Conservation (phyloP, 768 basidiomycete species). For the Boletus fagicola region DNA sequence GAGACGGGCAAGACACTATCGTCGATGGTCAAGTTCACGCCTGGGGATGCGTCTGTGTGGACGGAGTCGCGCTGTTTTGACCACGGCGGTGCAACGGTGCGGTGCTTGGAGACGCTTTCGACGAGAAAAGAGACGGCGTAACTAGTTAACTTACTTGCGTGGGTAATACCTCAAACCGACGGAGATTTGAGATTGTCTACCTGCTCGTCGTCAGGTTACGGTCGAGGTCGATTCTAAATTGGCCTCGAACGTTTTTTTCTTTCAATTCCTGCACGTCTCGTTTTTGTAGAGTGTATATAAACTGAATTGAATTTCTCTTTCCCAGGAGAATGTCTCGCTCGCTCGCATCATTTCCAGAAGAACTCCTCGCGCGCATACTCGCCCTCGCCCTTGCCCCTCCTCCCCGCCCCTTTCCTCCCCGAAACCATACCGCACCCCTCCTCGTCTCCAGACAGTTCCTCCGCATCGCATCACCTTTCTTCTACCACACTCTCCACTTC, state of each 20-base stretch:
- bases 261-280: too few species aligned
- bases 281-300: conserved; percentile 5
- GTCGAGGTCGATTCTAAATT: conserved; percentile 9
- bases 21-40: conserved; percentile 17
- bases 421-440: conserved; percentile 41
- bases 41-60: not conserved
- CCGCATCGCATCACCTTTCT: conserved; percentile 56
- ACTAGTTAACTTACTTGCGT: not conserved
- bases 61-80: not conserved
- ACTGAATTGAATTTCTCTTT: not conserved
- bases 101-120: not conserved
- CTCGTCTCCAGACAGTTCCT: conserved; percentile 51
- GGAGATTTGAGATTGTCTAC: too few species aligned
- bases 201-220: too few species aligned
- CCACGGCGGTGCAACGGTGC: not conserved
- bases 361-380: conserved; percentile 49
- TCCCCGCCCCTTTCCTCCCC: conserved; percentile 18
- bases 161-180: not conserved
- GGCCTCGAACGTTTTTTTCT: not conserved
- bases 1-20: conserved; percentile 1
- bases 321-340: conserved; percentile 10
- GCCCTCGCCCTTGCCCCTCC: conserved; percentile 28
- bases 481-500: conserved; percentile 54
- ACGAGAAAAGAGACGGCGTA: conserved; percentile 8
- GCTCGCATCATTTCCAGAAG: conserved; percentile 38